These are phyloP conservation scores for Nannochloropsis granulata DNA, from an alignment of 108 stramenopile species.

Conservation along the genomic window DNA sequence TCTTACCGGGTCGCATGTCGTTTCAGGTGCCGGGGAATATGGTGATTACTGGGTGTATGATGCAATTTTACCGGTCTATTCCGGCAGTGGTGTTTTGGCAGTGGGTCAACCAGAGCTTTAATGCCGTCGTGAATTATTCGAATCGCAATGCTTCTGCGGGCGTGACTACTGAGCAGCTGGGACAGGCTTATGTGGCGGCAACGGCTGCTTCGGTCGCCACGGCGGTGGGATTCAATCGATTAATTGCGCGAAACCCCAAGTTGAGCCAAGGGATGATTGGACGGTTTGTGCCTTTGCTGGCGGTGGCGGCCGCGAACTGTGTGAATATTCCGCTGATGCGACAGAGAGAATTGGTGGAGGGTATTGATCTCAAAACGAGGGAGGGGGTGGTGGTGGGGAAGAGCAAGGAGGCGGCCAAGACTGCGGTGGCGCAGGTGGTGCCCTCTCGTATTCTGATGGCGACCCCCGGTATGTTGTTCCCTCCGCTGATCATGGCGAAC, in stretches of 20 bases:
- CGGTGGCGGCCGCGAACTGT: constrained; percentile 39
- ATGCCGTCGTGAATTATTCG: constrained; percentile 69
- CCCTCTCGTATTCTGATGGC: constrained; percentile 37
- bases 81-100: constrained; percentile 53
- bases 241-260: neutral
- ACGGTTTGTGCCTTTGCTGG: constrained; percentile 31
- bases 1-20: constrained; percentile 61
- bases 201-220: constrained; percentile 32
- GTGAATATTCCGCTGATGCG: constrained; percentile 42
- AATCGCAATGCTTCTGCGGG: constrained; percentile 61
- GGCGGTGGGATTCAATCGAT: constrained; percentile 1
- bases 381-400: constrained; percentile 29
- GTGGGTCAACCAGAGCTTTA: constrained; percentile 68
- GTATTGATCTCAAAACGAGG: constrained; percentile 30
- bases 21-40: constrained; percentile 68
- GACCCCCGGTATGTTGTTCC: constrained; percentile 38
- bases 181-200: constrained; percentile 53
- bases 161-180: constrained; percentile 44
- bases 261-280: neutral
- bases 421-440: constrained; percentile 32
- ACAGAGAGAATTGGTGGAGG: constrained; percentile 35
- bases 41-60: constrained; percentile 24
- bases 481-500: constrained; percentile 33
- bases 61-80: constrained; percentile 15
- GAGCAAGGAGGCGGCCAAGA: constrained; percentile 29